Percentiles rank a stretch among this genome's conserved stretches.
These are phyloP conservation scores for Penicillium malachiteum DNA, from an alignment of 495 filamentous ascomycete genomes.

Conservation along the genomic window DNA sequence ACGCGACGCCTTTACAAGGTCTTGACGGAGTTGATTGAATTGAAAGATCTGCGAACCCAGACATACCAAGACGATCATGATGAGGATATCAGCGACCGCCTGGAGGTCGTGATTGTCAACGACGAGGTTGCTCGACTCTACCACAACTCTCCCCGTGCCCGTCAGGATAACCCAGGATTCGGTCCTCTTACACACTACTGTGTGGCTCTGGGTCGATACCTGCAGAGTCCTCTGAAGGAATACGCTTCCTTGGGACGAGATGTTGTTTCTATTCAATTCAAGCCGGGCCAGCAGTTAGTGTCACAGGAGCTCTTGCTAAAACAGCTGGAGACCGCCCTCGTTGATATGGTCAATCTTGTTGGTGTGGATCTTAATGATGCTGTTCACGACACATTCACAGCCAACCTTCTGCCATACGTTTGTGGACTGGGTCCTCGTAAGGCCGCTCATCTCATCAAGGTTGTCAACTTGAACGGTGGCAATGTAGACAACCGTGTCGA, in stretches of 20 bases:
- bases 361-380: slow-evolving; percentile 95
- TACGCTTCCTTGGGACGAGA: slow-evolving; percentile 90
- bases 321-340: slow-evolving; percentile 87
- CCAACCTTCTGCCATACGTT: slow-evolving; percentile 86
- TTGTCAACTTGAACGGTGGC: slow-evolving; percentile 85
- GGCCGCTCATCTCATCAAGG: slow-evolving; percentile 80
- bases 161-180: slow-evolving; percentile 74
- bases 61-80: slow-evolving; percentile 66
- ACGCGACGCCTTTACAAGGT: slow-evolving; percentile 80
- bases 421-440: slow-evolving; percentile 94
- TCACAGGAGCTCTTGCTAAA: slow-evolving; percentile 81
- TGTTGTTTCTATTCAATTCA: slow-evolving; percentile 81
- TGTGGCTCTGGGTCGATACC: slow-evolving; percentile 80
- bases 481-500: slow-evolving; percentile 77
- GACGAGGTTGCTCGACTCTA: slow-evolving; percentile 95
- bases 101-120: slow-evolving; percentile 90
- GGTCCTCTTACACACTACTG: slow-evolving; percentile 80
- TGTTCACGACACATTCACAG: slow-evolving; percentile 70
- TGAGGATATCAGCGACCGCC: slow-evolving; percentile 60
- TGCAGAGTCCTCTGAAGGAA: slow-evolving; percentile 92
- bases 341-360: slow-evolving; percentile 96
- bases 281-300: slow-evolving; percentile 83
- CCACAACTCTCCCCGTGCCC: slow-evolving; percentile 82
- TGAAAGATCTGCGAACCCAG: slow-evolving; percentile 69
- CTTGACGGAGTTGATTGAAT: slow-evolving; percentile 69